These are phyloP conservation scores for Malus fusca DNA, from an alignment of 306 rosid species.

Conservation along the genomic window DNA sequence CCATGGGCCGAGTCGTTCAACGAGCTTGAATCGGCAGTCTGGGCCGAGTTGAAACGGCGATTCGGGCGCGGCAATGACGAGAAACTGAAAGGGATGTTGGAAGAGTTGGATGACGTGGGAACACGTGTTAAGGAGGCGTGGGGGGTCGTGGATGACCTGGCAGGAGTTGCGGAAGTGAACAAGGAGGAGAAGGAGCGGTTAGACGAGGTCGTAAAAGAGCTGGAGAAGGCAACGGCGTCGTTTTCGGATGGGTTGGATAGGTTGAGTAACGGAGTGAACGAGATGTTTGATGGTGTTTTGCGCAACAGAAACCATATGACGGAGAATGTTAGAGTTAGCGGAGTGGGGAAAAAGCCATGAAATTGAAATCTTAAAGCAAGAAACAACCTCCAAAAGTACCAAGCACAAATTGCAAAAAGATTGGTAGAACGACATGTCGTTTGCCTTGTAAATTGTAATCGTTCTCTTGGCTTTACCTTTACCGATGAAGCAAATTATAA, in stretches of 20 bases:
- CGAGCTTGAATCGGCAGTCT: background rate
- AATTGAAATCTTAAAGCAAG: background rate
- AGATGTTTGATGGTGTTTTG: slow-evolving; percentile 4
- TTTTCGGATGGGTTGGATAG: slow-evolving; percentile 5
- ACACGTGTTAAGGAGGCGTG: slow-evolving; percentile 6
- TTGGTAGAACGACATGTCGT: background rate
- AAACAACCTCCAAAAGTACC: background rate
- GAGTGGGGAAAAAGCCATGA: background rate
- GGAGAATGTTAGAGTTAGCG: background rate
- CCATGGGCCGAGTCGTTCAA: background rate
- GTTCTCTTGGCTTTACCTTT: background rate
- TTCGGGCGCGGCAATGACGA: background rate
- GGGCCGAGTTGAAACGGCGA: slow-evolving; percentile 1
- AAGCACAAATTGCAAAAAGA: background rate
- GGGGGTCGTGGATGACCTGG: background rate
- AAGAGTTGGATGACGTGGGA: slow-evolving; percentile 2
- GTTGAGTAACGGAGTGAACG: slow-evolving; percentile 5
- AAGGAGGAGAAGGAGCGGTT: background rate
- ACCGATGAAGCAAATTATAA: background rate
- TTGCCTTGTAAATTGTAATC: background rate
- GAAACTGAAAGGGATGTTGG: background rate
- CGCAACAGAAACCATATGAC: background rate
- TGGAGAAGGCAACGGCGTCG: background rate
- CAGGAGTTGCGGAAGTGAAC: background rate
- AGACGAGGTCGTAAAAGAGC: background rate